Evolutionary conservation across 2,329 filamentous ascomycete species (phyloP), one percentile per base, ranked within the genome.

Genomic region (Corynespora cassiicola): DNA sequence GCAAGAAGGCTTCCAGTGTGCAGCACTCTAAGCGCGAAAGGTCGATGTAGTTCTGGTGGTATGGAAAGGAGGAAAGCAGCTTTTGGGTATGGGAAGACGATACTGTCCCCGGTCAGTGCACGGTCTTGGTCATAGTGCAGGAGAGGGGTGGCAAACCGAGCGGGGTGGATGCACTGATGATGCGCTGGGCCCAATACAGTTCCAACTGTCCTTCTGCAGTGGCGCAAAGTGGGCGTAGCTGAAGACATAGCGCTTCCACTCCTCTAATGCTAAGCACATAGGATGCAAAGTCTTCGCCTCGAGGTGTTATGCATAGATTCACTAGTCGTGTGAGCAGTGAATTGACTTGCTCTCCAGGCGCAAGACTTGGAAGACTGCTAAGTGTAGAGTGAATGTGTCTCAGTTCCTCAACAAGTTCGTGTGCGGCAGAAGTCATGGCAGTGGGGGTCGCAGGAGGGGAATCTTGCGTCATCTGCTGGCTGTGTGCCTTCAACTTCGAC

Each of bases 1-100:
- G 45, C 11, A 64, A 50, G 12, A 70, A 71, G 4, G 71, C 63
- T 9, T 58, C 43, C 4, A 79, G 59, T 7, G 71, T 65, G 16
- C 61, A 61, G 16, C 75, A 63, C 52, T 79, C 77, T 24, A 79
- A 63, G 10, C 65, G 66, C 0, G 73, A 71, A 18, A 79, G 68
- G 15, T 75, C 71, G 21, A 72, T 43, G 50, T 80, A 80, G 55
- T 79, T 79, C 7, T 59, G 39, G 50, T 72, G 68, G 56, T 80
- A 79, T 1, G 75, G 74, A 44, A 79, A 80, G 2, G 42, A 42
- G n/a, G 39, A 31, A 4, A 77, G 58, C 4, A 58, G 51, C 31
- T 28, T 52, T 40, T 23, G 54, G 20, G 42, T 7, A n/a, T 11
- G 4, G 11, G 17, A n/a, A n/a, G n/a, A n/a, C n/a, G n/a, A n/a